Conservation (phyloP, 768 basidiomycete genomes). For the Obba rivulosa region DNA sequence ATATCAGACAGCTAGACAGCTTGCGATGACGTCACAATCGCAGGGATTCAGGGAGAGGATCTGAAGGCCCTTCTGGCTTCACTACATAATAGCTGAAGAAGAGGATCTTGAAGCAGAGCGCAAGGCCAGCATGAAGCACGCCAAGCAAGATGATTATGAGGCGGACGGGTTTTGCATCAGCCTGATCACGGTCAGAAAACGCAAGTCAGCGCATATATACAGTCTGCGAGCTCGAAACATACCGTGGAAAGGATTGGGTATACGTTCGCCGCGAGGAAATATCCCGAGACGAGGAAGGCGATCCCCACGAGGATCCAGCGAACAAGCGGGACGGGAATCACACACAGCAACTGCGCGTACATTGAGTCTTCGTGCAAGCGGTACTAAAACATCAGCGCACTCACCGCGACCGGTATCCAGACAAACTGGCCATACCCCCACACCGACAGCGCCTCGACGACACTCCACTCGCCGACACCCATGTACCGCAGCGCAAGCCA, state of each 20-base stretch:
- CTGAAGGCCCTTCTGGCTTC: constrained; percentile 31
- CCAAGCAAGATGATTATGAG: constrained; percentile 76
- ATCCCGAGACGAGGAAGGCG: constrained; percentile 78
- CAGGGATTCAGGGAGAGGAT: constrained; percentile 17
- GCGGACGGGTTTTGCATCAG: constrained; percentile 82
- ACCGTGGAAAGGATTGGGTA: constrained; percentile 88
- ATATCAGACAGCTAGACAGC: too few species aligned
- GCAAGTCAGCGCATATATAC: neutral
- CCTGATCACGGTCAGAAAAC: constrained; percentile 35
- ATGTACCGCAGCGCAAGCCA: constrained; percentile 85
- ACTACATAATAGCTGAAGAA: constrained; percentile 61
- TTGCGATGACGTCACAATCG: neutral
- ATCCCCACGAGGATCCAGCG: constrained; percentile 76
- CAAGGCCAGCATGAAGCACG: constrained; percentile 71
- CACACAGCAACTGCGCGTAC: constrained; percentile 61
- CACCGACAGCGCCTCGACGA: constrained; percentile 75
- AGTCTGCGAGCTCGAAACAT: constrained; percentile 18
- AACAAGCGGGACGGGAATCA: constrained; percentile 76
- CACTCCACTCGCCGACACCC: constrained; percentile 85
- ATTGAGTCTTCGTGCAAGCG: neutral
- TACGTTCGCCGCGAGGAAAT: constrained; percentile 78
- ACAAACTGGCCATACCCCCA: constrained; percentile 83
- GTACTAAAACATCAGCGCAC: constrained; percentile 18
- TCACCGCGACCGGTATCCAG: constrained; percentile 84
- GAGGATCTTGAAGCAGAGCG: constrained; percentile 79